These are phyloP conservation scores for Penicillium nucicola DNA, from an alignment of 495 filamentous ascomycete species.

Conservation along the genomic window DNA sequence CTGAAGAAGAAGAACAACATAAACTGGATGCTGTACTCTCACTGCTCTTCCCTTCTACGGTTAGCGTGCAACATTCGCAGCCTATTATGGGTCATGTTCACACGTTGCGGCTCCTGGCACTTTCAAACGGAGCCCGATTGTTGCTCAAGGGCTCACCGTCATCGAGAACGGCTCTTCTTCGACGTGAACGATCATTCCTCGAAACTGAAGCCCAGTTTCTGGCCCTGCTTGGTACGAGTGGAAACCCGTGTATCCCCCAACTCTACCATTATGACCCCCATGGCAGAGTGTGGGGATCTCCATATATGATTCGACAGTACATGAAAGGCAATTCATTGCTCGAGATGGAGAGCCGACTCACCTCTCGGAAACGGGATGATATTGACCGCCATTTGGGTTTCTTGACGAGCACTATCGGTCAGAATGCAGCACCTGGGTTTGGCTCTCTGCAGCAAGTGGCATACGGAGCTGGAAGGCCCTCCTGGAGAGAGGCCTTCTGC, in stretches of 20 bases:
- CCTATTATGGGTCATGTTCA: constrained; percentile 49
- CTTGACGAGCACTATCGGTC: constrained; percentile 29
- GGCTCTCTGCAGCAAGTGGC: constrained; percentile 50
- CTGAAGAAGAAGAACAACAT: constrained; percentile 16
- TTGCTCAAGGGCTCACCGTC: constrained; percentile 54
- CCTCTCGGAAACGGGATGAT: constrained; percentile 29
- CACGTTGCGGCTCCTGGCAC: constrained; percentile 48
- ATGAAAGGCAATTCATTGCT: constrained; percentile 43
- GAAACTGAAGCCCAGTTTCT: constrained; percentile 56
- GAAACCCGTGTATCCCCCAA: constrained; percentile 46
- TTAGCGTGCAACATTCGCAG: constrained; percentile 42
- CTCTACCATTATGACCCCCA: constrained; percentile 49
- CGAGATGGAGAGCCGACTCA: constrained; percentile 38
- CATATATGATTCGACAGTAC: constrained; percentile 49
- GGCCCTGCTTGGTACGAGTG: constrained; percentile 43
- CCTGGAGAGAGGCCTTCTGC: constrained; percentile 62
- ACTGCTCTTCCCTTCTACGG: constrained; percentile 35
- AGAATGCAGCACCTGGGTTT: constrained; percentile 45
- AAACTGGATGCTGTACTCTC: constrained; percentile 43
- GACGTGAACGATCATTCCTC: constrained; percentile 54
- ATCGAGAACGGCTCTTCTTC: constrained; percentile 48
- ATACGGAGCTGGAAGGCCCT: constrained; percentile 42
- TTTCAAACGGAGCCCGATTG: constrained; percentile 52
- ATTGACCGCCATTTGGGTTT: constrained; percentile 44
- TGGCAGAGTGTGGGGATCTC: constrained; percentile 35